Percentiles rank a stretch among this genome's conserved stretches.
Evolutionary conservation across 164 flowering plant species (phyloP).

Genomic region (Sextonia rubra): DNA sequence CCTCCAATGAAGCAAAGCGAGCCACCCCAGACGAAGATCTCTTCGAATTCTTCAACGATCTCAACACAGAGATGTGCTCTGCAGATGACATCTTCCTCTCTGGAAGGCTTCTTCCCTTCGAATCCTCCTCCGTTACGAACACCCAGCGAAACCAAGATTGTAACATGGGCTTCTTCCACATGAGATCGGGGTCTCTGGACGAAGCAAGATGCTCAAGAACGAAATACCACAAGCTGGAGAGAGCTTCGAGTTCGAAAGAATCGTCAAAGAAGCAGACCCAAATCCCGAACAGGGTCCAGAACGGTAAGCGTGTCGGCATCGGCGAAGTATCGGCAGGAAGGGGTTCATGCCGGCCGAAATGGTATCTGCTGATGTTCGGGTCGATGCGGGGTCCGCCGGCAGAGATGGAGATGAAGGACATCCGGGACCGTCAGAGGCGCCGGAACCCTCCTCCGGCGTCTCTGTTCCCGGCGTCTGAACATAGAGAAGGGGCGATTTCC

Average conservation of each 20-base stretch:
- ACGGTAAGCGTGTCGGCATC: constrained; percentile 3
- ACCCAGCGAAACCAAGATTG: background rate
- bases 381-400: constrained; percentile 52
- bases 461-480: constrained; percentile 12
- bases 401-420: constrained; percentile 61
- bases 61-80: constrained; percentile 27
- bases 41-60: constrained; percentile 49
- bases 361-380: constrained; percentile 36
- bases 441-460: constrained; percentile 19
- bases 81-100: constrained; percentile 59
- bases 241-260: constrained; percentile 18
- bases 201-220: constrained; percentile 19
- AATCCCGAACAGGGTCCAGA: constrained; percentile 2
- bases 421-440: constrained; percentile 52
- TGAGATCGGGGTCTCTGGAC: constrained; percentile 35
- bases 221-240: constrained; percentile 13
- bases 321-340: background rate
- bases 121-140: background rate
- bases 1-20: background rate
- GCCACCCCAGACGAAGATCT: constrained; percentile 24
- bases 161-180: constrained; percentile 5
- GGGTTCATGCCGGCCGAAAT: constrained; percentile 21
- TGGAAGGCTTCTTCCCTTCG: constrained; percentile 49
- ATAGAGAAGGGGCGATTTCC: constrained; percentile 9
- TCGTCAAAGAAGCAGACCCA: background rate